Evolutionary conservation across 2,329 filamentous ascomycete species (phyloP).

Genomic region (Aspergillus fructus): DNA sequence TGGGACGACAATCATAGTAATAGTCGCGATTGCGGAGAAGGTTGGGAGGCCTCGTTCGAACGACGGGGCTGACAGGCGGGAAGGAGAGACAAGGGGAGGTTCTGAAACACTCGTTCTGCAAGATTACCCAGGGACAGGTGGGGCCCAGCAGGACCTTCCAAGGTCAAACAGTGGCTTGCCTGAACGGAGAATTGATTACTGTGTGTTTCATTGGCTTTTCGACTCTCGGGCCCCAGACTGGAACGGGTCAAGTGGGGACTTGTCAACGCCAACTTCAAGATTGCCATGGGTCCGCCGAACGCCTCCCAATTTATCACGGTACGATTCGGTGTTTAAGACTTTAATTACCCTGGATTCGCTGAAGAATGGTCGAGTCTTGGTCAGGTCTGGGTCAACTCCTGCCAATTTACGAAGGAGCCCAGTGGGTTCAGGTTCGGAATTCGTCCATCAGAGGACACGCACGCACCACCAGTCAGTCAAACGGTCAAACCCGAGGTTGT

Average conservation of each 20-base stretch:
- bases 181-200: slow-evolving; percentile 6
- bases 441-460: not conserved
- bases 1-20: not conserved
- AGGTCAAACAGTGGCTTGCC: slow-evolving; percentile 21
- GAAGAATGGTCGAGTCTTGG: not conserved
- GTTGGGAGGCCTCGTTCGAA: slow-evolving; percentile 17
- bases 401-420: not conserved
- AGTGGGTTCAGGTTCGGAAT: not conserved
- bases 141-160: slow-evolving; percentile 7
- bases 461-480: slow-evolving; percentile 3
- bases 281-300: slow-evolving; percentile 1
- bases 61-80: slow-evolving; percentile 24
- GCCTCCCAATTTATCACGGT: slow-evolving; percentile 13
- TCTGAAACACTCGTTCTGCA: slow-evolving; percentile 21
- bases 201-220: not conserved
- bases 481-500: slow-evolving; percentile 2
- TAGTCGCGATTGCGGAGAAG: slow-evolving; percentile 7
- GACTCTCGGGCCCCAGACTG: slow-evolving; percentile 6
- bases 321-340: not conserved
- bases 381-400: not conserved
- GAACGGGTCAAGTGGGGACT: slow-evolving; percentile 17
- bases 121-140: slow-evolving; percentile 29
- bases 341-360: not conserved
- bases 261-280: slow-evolving; percentile 10
- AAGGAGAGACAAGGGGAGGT: slow-evolving; percentile 16